phyloP scores from a whole-genome alignment of 1,284 basidiomycete species.

The Paramarasmius palmivorus region DNA sequence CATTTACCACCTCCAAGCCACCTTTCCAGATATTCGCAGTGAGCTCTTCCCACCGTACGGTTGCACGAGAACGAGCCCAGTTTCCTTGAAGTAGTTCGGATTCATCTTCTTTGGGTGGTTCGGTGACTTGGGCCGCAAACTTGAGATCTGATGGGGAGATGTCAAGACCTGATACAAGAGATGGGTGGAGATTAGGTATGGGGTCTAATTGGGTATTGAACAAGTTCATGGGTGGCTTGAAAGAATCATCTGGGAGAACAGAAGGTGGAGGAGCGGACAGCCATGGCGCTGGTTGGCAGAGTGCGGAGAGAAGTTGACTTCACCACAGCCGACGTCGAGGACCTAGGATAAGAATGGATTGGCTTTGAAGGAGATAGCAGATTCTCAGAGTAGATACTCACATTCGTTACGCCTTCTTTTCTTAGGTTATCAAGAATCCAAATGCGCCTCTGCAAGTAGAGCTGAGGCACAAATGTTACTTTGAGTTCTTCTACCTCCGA shows the following conservation, averaged over 20 bases:
- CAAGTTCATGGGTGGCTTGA: slow-evolving; percentile 10
- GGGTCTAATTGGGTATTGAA: slow-evolving; percentile 33
- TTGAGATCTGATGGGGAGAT: slow-evolving; percentile 51
- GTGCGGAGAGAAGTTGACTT: slow-evolving; percentile 66
- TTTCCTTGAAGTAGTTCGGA: slow-evolving; percentile 11
- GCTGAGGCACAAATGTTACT: slow-evolving; percentile 75
- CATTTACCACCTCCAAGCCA: slow-evolving; percentile 75
- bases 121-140: slow-evolving; percentile 49
- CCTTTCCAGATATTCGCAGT: slow-evolving; percentile 82
- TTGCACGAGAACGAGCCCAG: slow-evolving; percentile 11
- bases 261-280: slow-evolving; percentile 38
- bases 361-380: slow-evolving; percentile 2
- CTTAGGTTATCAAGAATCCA: slow-evolving; percentile 71
- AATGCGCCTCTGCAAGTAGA: slow-evolving; percentile 68
- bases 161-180: slow-evolving; percentile 68
- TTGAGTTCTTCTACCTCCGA: slow-evolving; percentile 40
- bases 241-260: slow-evolving; percentile 21
- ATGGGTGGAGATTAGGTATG: slow-evolving; percentile 60
- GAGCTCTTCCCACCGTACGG: slow-evolving; percentile 74
- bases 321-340: slow-evolving; percentile 80
- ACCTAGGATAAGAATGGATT: slow-evolving; percentile 43
- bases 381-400: slow-evolving; percentile 30
- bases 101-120: slow-evolving; percentile 23
- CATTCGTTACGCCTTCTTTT: slow-evolving; percentile 57
- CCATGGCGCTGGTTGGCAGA: slow-evolving; percentile 74